phyloP scores from a whole-genome alignment of 2,329 filamentous ascomycete species.

The Neobulgaria alba region DNA sequence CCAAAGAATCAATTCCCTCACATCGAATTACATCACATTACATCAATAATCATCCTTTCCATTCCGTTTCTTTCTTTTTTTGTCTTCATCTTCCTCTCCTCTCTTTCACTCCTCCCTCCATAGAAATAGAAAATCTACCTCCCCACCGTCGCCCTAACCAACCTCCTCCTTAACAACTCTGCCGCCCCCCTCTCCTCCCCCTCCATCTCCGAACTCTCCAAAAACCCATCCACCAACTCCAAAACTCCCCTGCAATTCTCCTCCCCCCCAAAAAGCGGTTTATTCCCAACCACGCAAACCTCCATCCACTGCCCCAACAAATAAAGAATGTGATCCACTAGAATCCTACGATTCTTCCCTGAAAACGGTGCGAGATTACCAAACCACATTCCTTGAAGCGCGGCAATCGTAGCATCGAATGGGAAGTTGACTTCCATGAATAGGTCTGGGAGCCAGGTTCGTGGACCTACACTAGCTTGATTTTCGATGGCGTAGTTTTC shows the following conservation, averaged over 20 bases:
- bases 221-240: slow-evolving; percentile 36
- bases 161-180: not conserved
- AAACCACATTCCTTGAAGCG: slow-evolving; percentile 60
- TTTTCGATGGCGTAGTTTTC: slow-evolving; percentile 52
- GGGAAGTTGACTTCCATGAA: slow-evolving; percentile 55
- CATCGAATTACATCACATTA: not conserved
- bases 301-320: slow-evolving; percentile 52
- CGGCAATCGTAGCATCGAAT: slow-evolving; percentile 50
- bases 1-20: not conserved
- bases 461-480: slow-evolving; percentile 6
- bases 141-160: not conserved
- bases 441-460: slow-evolving; percentile 43
- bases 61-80: too few relatives aligned
- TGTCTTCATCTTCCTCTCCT: too few relatives aligned
- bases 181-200: not conserved
- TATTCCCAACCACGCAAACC: slow-evolving; percentile 44
- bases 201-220: not conserved
- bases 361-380: slow-evolving; percentile 57
- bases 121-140: too few relatives aligned
- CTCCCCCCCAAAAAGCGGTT: slow-evolving; percentile 50
- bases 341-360: slow-evolving; percentile 44
- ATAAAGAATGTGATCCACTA: slow-evolving; percentile 55
- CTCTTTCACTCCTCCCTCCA: too few relatives aligned
- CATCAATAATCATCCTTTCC: not conserved
- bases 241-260: slow-evolving; percentile 42